Base-by-base conservation (phyloP, 2,329 filamentous ascomycete genomes). In the Ophiocordyceps robertsii region DNA sequence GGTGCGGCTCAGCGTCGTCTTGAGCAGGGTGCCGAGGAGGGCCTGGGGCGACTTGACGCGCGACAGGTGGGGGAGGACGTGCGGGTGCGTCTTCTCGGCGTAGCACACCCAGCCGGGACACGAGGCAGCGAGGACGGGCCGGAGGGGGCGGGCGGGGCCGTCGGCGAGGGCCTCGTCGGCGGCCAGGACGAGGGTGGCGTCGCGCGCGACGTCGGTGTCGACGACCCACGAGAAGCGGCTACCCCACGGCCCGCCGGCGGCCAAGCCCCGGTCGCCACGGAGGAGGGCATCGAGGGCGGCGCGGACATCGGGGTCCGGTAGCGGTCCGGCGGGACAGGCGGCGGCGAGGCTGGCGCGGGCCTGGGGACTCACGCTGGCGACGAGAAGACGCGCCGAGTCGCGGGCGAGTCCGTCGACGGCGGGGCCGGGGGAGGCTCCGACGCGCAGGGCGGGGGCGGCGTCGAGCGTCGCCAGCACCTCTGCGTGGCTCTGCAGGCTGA, bases 91-190 rank as follows among this genome's bases (percentile, higher is more conserved):
- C 66, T 98, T 96, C 61, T 98, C 92, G 24, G 90, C 90, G 56
- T 98, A 98, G 65, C 92, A 98, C 43, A 98, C 90, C 89, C 93
- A 98, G 8, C 92, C 92, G 1, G 92, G 92, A 60, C 92, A 98
- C 17, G 87, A 87, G 4, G 89, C 89, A 9, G 89, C 87, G 37
- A 98, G 72, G 29, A 90, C 78, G 0, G 86, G 84, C 42, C 68
- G 67, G 51, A 39, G 16, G 55, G 54, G 9, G 47, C 39, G 8
- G n/a, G n/a, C n/a, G n/a, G n/a, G n/a, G n/a, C 1, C 42, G 31
- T 17, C 44, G 24, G 29, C 60, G 17, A 77, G 64, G 9, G 84
- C 79, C 58, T 92, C 85, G 32, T 86, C 77, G 2, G 82, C 79
- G 24, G 82, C 81, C 14, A 89, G 72, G 7, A 90, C 82, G n/a